Conservation (phyloP, 169 alveolate genomes). For the Cryptosporidium canis region DNA sequence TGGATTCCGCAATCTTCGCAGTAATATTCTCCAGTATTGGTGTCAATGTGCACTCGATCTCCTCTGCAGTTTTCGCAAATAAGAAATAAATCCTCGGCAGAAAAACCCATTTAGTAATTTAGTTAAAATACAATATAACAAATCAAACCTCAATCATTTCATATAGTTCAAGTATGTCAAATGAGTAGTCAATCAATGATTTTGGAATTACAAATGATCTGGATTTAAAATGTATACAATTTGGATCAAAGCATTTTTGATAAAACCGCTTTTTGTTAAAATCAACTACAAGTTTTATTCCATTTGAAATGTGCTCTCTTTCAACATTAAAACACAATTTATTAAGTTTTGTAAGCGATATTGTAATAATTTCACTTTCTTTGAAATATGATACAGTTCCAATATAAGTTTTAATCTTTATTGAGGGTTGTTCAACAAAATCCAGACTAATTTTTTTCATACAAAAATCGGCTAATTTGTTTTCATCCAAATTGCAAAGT, state of each 20-base stretch:
- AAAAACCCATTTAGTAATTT: background rate
- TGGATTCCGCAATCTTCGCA: conserved; percentile 72
- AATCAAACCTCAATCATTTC: background rate
- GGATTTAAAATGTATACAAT: conserved; percentile 56
- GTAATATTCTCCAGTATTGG: conserved; percentile 70
- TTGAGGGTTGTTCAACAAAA: background rate
- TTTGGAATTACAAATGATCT: conserved; percentile 26
- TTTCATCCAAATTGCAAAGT: background rate
- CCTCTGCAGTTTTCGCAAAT: conserved; percentile 67
- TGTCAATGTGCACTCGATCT: conserved; percentile 19
- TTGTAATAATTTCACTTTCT: conserved; percentile 14
- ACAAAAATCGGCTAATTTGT: background rate
- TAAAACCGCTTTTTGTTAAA: conserved; percentile 31
- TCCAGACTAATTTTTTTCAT: conserved; percentile 24
- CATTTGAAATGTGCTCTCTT: conserved; percentile 74
- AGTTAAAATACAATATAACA: background rate
- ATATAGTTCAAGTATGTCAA: conserved; percentile 30
- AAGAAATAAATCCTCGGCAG: background rate
- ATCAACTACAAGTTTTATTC: conserved; percentile 55
- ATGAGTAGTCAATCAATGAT: background rate
- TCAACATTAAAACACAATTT: conserved; percentile 55
- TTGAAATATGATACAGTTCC: background rate
- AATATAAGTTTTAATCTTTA: background rate
- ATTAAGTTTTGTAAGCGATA: conserved; percentile 3
- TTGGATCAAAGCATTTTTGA: conserved; percentile 77